Evolutionary conservation across 768 basidiomycete species (phyloP).

Genomic region (Tulasnella sp.): DNA sequence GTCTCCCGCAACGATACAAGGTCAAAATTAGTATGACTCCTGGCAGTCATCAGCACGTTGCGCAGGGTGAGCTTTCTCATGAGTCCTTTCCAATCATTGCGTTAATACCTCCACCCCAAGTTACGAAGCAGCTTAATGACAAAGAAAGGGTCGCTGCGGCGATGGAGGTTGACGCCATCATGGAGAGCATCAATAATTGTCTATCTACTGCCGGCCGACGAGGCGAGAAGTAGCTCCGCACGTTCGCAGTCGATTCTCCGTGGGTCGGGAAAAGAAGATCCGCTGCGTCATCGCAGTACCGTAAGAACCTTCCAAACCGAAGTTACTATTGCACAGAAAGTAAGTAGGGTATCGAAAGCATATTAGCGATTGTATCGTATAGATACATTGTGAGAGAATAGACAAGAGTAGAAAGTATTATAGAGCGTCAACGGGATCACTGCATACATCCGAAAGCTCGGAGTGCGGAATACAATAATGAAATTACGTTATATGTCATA

Average conservation of each 20-base stretch:
- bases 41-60: constrained; percentile 92
- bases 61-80: constrained; percentile 46
- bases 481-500: neutral
- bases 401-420: neutral
- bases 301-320: neutral
- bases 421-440: neutral
- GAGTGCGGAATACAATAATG: neutral
- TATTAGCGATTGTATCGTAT: neutral
- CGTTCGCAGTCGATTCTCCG: neutral
- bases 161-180: constrained; percentile 76
- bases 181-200: constrained; percentile 80
- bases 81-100: neutral
- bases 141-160: constrained; percentile 98
- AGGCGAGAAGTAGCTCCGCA: constrained; percentile 17
- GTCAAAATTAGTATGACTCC: constrained; percentile 88
- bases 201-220: constrained; percentile 35
- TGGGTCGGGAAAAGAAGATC: neutral
- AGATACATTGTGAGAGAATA: neutral
- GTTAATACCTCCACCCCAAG: constrained; percentile 29
- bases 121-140: constrained; percentile 98
- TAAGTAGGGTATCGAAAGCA: neutral
- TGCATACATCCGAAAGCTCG: neutral
- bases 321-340: neutral
- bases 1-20: constrained; percentile 86
- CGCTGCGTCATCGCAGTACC: neutral